A percentile compares a stretch with the other conserved stretches of the same genome.
phyloP scores from a whole-genome alignment of 2,329 filamentous ascomycete species.

The Dichotomopilus funicola region DNA sequence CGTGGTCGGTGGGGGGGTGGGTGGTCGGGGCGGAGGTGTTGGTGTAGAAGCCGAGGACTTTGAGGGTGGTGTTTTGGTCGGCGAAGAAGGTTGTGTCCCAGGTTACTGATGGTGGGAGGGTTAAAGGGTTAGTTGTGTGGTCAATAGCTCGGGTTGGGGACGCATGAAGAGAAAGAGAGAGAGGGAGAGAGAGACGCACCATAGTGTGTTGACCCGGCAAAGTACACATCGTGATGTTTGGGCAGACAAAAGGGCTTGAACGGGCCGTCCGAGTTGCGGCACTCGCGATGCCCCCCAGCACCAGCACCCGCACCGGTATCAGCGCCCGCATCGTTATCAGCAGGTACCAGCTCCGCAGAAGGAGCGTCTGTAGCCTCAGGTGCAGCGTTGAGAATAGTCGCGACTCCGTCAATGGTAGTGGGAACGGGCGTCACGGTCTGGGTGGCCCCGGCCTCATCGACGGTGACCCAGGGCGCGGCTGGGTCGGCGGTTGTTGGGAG shows the following conservation, averaged over 20 bases:
- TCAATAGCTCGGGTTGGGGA: background rate
- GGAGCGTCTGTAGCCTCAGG: too few relatives aligned
- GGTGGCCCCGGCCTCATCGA: too few relatives aligned
- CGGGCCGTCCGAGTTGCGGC: constrained; percentile 40
- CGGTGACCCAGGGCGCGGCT: too few relatives aligned
- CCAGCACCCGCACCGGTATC: constrained; percentile 20
- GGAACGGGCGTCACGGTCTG: too few relatives aligned
- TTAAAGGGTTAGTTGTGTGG: background rate
- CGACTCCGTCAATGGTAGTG: too few relatives aligned
- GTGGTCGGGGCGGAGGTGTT: constrained; percentile 2
- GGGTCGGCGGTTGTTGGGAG: too few relatives aligned
- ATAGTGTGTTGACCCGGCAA: constrained; percentile 44
- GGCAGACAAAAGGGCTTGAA: constrained; percentile 49
- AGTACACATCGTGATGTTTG: constrained; percentile 36
- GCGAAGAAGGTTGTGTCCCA: constrained; percentile 50
- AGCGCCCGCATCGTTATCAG: constrained; percentile 29
- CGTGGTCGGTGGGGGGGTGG: constrained; percentile 1
- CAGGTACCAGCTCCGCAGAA: too few relatives aligned
- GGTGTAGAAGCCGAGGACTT: constrained; percentile 32
- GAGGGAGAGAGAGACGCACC: constrained; percentile 32
- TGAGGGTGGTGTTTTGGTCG: constrained; percentile 34
- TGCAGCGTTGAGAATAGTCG: too few relatives aligned
- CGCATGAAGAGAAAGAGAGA: background rate
- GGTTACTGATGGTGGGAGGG: constrained; percentile 34
- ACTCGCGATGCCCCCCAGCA: constrained; percentile 37